phyloP scores from a whole-genome alignment of 2,329 filamentous ascomycete species.

The Epichloe sp. region DNA sequence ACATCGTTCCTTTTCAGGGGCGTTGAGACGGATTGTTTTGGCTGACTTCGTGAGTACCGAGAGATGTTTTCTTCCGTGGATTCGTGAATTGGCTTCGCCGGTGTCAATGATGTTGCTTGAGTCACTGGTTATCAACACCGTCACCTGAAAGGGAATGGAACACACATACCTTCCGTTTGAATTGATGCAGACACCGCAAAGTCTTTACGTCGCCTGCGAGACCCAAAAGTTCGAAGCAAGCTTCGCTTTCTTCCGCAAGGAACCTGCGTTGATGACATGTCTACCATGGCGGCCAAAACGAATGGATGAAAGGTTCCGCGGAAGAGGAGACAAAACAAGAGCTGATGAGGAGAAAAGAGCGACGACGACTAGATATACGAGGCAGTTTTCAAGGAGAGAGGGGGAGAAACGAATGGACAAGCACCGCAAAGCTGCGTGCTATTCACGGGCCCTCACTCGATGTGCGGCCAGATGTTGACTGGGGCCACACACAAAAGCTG shows the following conservation, averaged over 20 bases:
- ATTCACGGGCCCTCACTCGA: neutral
- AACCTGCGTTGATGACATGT: slow-evolving; percentile 14
- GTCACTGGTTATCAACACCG: neutral
- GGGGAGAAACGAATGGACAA: slow-evolving; percentile 5
- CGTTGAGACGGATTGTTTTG: neutral
- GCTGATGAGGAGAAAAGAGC: slow-evolving; percentile 1
- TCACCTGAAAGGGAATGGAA: neutral
- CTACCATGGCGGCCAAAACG: slow-evolving; percentile 3
- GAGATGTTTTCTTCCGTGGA: neutral
- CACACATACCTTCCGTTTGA: slow-evolving; percentile 10
- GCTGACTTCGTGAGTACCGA: neutral
- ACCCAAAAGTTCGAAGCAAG: slow-evolving; percentile 15
- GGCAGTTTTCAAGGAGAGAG: neutral
- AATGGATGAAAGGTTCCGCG: slow-evolving; percentile 2
- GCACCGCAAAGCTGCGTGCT: slow-evolving; percentile 1
- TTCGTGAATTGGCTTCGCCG: neutral
- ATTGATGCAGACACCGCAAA: slow-evolving; percentile 7
- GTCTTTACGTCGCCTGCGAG: slow-evolving; percentile 13
- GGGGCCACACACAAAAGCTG: neutral
- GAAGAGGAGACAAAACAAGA: neutral
- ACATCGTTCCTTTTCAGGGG: neutral
- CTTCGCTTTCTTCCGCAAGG: slow-evolving; percentile 20
- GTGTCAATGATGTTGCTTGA: neutral
- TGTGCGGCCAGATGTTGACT: neutral
- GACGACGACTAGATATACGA: slow-evolving; percentile 1